A percentile compares a stretch with the other conserved stretches of the same genome.
phyloP scores from a whole-genome alignment of 2,329 filamentous ascomycete species.

The Colletotrichum orchidophilum region DNA sequence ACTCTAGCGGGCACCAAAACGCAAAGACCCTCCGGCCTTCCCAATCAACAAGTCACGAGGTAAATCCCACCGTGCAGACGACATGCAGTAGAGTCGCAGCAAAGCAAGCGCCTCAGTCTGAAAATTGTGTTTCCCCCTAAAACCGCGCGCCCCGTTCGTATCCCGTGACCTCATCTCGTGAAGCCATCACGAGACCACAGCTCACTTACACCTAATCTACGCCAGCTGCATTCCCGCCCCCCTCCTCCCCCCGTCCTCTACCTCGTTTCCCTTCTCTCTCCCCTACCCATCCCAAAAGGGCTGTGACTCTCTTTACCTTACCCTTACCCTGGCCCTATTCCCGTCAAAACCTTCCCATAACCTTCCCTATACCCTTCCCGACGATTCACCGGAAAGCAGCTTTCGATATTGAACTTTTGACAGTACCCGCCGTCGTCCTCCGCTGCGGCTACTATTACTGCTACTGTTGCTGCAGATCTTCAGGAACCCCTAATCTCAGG shows the following conservation, averaged over 20 bases:
- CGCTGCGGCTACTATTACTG: neutral
- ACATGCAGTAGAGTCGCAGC: neutral
- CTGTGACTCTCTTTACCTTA: neutral
- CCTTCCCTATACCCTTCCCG: neutral
- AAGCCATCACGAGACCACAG: conserved; percentile 25
- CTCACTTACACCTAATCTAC: neutral
- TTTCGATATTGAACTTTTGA: neutral
- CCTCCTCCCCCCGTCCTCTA: too few species aligned
- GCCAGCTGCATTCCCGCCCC: too few species aligned
- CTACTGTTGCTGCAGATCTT: conserved; percentile 2
- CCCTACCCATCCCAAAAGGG: neutral
- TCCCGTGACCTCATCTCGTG: conserved; percentile 20
- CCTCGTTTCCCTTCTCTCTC: neutral
- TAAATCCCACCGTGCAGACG: neutral
- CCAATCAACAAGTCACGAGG: neutral
- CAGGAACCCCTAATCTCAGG: conserved; percentile 1
- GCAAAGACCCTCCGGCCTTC: neutral
- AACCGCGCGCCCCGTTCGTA: neutral
- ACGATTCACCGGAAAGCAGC: neutral
- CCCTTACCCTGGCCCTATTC: neutral
- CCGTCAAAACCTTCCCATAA: neutral
- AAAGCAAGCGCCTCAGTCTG: too few species aligned
- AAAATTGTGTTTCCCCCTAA: too few species aligned
- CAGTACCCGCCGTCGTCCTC: neutral
- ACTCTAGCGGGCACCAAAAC: neutral